These are phyloP conservation scores for Gymnopus androsaceus DNA, from an alignment of 1,284 basidiomycete genomes.

Conservation along the genomic window DNA sequence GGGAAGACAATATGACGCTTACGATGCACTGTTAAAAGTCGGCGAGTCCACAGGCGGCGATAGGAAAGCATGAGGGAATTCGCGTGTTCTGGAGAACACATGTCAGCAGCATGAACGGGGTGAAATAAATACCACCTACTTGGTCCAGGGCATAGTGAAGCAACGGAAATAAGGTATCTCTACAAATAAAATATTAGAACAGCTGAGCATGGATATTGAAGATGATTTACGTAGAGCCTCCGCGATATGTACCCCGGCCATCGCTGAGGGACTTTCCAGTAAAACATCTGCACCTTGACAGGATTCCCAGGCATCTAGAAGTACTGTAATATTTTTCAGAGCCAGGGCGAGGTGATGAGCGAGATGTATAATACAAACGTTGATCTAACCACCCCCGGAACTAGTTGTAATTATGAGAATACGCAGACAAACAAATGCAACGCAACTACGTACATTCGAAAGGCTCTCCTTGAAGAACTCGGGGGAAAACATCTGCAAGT, in stretches of 20 bases:
- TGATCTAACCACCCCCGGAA: constrained; percentile 81
- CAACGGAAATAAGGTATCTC: constrained; percentile 68
- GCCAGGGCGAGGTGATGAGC: not conserved
- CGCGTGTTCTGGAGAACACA: constrained; percentile 47
- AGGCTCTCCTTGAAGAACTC: constrained; percentile 81
- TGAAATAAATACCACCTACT: constrained; percentile 29
- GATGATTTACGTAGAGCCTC: constrained; percentile 63
- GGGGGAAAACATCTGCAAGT: constrained; percentile 72
- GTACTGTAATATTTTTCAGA: constrained; percentile 44
- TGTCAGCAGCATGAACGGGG: constrained; percentile 10
- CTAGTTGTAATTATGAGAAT: constrained; percentile 25
- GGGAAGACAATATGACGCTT: constrained; percentile 25
- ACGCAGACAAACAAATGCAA: not conserved
- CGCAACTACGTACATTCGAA: constrained; percentile 41
- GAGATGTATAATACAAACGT: constrained; percentile 37
- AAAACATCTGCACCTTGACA: constrained; percentile 76
- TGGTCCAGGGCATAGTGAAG: constrained; percentile 77
- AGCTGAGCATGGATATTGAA: constrained; percentile 13
- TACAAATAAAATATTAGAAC: constrained; percentile 22
- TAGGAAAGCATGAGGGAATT: constrained; percentile 68
- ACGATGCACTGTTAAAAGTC: constrained; percentile 56
- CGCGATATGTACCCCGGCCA: constrained; percentile 82
- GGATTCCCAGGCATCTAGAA: constrained; percentile 69
- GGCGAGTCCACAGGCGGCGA: constrained; percentile 55
- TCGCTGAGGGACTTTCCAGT: constrained; percentile 74